Conservation (phyloP, 345 rosid species). For the Clarkia xantiana region DNA sequence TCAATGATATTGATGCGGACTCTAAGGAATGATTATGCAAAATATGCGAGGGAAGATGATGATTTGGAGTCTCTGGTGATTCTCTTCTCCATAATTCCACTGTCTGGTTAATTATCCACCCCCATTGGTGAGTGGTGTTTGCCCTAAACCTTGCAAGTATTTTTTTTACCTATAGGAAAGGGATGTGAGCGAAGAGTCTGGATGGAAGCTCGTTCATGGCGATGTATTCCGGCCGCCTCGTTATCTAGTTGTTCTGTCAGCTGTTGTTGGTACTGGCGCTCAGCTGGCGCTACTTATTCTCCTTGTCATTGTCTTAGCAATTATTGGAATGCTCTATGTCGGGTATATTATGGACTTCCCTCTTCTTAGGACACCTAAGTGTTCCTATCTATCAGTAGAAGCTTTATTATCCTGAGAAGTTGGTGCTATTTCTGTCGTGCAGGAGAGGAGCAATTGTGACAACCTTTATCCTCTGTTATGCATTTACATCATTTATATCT, state of each 20-base stretch:
- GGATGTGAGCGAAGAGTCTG: constrained; percentile 92
- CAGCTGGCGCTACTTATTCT: constrained; percentile 86
- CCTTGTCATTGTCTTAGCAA: constrained; percentile 83
- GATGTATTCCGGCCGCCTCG: constrained; percentile 84
- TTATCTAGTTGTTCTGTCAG: constrained; percentile 57
- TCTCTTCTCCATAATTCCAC: constrained; percentile 10
- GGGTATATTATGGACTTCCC: constrained; percentile 43
- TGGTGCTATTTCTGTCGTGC: constrained; percentile 4
- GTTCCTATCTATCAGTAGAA: too few species aligned
- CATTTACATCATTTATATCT: constrained; percentile 88
- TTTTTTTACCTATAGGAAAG: constrained; percentile 45
- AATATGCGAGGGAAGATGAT: constrained; percentile 94
- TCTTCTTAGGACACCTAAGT: too few species aligned
- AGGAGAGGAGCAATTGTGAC: constrained; percentile 99
- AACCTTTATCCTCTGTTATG: constrained; percentile 88
- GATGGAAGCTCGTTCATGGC: constrained; percentile 97
- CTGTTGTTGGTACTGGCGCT: constrained; percentile 94
- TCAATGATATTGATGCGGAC: constrained; percentile 97
- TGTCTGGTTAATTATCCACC: not conserved
- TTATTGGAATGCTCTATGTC: constrained; percentile 71
- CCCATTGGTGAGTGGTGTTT: not conserved
- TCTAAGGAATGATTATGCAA: constrained; percentile 87
- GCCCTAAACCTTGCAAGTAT: not conserved
- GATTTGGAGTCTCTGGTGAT: constrained; percentile 84
- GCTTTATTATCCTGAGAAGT: too few species aligned